Evolutionary conservation across 1,139 yeast genomes (phyloP).

Genomic region (Saccharomyces hybrid): DNA sequence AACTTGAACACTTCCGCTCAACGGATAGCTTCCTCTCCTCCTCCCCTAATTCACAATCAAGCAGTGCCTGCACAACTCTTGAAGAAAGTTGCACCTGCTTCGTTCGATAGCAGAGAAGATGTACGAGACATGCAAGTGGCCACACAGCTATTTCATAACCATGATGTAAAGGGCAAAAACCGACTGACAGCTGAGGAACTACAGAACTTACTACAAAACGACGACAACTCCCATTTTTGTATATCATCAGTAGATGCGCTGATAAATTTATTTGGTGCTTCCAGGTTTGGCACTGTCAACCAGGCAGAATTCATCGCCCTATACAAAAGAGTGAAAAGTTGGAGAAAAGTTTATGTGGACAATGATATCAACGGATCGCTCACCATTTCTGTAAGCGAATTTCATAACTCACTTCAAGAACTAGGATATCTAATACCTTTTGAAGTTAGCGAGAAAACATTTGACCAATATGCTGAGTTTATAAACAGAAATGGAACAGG

Average conservation of each 20-base stretch:
- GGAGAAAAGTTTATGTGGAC: conserved; percentile 34
- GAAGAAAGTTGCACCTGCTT: conserved; percentile 3
- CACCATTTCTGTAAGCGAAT: conserved; percentile 28
- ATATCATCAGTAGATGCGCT: conserved; percentile 30
- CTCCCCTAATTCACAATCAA: neutral
- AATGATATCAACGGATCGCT: conserved; percentile 32
- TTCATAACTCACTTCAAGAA: conserved; percentile 31
- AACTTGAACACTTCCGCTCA: neutral
- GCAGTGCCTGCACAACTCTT: conserved; percentile 1
- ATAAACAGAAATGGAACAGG: conserved; percentile 31
- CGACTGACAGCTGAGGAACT: conserved; percentile 31
- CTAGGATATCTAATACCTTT: conserved; percentile 31
- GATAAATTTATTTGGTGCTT: conserved; percentile 31
- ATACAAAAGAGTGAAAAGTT: conserved; percentile 30
- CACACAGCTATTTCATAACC: conserved; percentile 26
- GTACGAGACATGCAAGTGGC: conserved; percentile 27
- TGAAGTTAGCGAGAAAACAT: conserved; percentile 30
- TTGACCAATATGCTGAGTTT: conserved; percentile 32
- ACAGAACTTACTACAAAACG: conserved; percentile 31
- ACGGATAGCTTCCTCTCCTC: neutral
- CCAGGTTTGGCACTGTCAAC: conserved; percentile 31
- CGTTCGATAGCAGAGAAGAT: conserved; percentile 12
- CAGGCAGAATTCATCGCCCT: conserved; percentile 29
- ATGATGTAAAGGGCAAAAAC: conserved; percentile 27
- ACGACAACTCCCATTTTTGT: conserved; percentile 30